Conservation (phyloP, 2,329 filamentous ascomycete genomes). For the Fusarium avenaceum region DNA sequence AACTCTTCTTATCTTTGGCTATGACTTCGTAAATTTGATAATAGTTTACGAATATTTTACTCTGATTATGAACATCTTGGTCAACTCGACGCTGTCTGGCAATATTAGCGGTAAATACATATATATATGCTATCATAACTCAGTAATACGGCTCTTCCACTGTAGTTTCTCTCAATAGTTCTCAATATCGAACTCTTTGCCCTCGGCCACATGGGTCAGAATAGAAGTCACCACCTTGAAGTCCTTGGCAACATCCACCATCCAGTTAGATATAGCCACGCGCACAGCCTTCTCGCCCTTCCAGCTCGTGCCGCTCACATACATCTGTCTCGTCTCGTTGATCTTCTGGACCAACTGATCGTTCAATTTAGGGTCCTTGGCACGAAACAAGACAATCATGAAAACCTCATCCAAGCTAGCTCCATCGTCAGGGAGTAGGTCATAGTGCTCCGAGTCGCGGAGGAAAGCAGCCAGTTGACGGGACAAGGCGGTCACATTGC, state of each 20-base stretch:
- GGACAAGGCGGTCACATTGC: conserved; percentile 78
- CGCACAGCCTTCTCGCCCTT: conserved; percentile 78
- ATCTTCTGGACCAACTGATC: conserved; percentile 75
- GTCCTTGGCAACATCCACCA: conserved; percentile 77
- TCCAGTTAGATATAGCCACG: conserved; percentile 91
- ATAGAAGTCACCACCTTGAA: conserved; percentile 74
- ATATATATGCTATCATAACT: not conserved
- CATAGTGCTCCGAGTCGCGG: conserved; percentile 71
- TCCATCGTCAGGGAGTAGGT: conserved; percentile 70
- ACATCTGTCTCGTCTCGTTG: conserved; percentile 80
- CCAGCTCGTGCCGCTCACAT: conserved; percentile 87
- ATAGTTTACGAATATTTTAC: not conserved
- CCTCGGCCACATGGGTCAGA: conserved; percentile 64
- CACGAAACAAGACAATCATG: conserved; percentile 80
- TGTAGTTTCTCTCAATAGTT: conserved; percentile 8
- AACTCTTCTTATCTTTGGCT: not conserved
- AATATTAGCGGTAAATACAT: not conserved
- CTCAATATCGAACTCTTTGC: conserved; percentile 48
- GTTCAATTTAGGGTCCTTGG: conserved; percentile 74
- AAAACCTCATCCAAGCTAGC: conserved; percentile 67
- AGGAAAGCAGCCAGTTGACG: conserved; percentile 76
- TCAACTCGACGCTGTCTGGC: not conserved
- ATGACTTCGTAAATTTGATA: not conserved
- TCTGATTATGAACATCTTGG: not conserved
- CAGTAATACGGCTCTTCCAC: not conserved